phyloP scores from a whole-genome alignment of 2,329 filamentous ascomycete genomes.

The Teratosphaeria pseudoeucalypti region DNA sequence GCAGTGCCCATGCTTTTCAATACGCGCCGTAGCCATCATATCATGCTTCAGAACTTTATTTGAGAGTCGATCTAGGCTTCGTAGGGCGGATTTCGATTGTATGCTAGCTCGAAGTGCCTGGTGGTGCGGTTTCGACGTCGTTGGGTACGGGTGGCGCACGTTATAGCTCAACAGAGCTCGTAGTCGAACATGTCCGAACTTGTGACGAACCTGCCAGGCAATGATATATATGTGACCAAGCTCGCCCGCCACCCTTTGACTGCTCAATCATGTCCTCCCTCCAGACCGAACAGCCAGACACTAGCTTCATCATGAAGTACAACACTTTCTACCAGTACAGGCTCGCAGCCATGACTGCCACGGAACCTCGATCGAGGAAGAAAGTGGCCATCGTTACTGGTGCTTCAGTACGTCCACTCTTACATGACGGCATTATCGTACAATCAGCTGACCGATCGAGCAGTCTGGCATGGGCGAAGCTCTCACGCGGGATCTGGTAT shows the following conservation, averaged over 20 bases:
- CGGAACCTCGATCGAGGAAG: background rate
- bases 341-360: background rate
- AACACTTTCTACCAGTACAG: background rate
- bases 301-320: background rate
- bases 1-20: background rate
- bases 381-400: conserved; percentile 8
- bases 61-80: background rate
- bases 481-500: conserved; percentile 6
- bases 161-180: background rate
- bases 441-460: background rate
- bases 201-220: background rate
- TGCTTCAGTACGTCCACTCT: conserved; percentile 4
- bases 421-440: background rate
- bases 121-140: background rate
- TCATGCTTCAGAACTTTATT: background rate
- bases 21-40: background rate
- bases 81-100: background rate
- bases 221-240: background rate
- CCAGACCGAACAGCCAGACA: background rate
- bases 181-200: background rate
- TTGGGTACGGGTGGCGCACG: background rate
- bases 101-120: background rate
- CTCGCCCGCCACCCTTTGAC: background rate
- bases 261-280: background rate
- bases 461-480: conserved; percentile 12